Percentiles rank a stretch among this genome's conserved stretches.
These are phyloP conservation scores for Claviceps sp. DNA, from an alignment of 2,329 filamentous ascomycete species.

Conservation along the genomic window DNA sequence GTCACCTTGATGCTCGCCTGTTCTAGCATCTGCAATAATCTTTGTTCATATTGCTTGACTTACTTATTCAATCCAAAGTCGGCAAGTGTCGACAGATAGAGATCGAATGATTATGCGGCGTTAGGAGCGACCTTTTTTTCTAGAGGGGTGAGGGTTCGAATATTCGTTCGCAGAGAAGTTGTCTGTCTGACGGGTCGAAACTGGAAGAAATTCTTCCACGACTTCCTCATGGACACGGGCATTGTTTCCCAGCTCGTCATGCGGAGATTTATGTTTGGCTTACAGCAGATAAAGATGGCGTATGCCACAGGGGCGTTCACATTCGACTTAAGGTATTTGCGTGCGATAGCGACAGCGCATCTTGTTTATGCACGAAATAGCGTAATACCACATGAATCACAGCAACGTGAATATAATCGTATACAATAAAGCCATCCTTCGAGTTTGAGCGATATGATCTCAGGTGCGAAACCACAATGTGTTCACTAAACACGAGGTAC, in stretches of 20 bases:
- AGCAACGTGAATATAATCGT: not conserved
- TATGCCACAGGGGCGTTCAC: not conserved
- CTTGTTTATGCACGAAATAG: constrained; percentile 1
- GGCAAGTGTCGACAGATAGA: not conserved
- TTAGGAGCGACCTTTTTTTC: not conserved
- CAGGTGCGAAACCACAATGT: not conserved
- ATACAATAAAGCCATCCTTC: not conserved
- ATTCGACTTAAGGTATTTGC: not conserved
- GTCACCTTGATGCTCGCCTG: not conserved
- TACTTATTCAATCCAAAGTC: not conserved
- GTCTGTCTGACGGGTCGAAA: not conserved
- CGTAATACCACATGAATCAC: not conserved
- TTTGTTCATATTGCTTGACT: not conserved
- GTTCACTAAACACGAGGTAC: not conserved
- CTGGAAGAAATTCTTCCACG: not conserved
- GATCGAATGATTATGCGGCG: not conserved
- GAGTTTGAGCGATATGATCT: not conserved
- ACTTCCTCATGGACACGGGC: not conserved
- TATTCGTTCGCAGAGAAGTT: not conserved
- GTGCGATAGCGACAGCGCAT: constrained; percentile 3
- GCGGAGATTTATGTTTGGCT: not conserved
- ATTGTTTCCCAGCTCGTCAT: not conserved
- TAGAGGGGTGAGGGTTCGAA: not conserved
- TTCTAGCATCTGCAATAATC: not conserved
- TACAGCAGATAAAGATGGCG: not conserved